Percentiles rank a stretch among this genome's conserved stretches.
Conservation (phyloP, 371 early-diverging fungal genomes). For the Lichtheimia hyalospora region DNA sequence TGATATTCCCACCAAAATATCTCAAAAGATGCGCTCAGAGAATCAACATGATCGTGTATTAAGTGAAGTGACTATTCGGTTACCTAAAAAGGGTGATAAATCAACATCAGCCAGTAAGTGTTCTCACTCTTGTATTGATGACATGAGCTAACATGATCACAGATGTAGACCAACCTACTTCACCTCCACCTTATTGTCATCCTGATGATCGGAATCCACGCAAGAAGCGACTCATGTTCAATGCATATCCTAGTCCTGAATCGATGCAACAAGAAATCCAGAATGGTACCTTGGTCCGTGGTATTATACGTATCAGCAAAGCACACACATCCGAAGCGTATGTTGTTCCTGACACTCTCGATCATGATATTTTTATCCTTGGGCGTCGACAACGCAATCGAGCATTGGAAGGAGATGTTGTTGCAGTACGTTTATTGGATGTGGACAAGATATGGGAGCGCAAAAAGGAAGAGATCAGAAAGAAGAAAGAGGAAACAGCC, state of each 20-base stretch:
- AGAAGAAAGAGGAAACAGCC: constrained; percentile 23
- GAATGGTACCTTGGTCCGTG: constrained; percentile 27
- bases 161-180: too few relatives aligned
- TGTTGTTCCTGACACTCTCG: constrained; percentile 48
- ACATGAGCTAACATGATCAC: too few relatives aligned
- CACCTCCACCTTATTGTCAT: constrained; percentile 22
- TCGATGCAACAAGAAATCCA: constrained; percentile 14
- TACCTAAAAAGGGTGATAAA: too few relatives aligned
- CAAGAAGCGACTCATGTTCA: constrained; percentile 16
- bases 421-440: constrained; percentile 59
- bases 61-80: too few relatives aligned
- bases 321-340: constrained; percentile 66
- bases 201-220: constrained; percentile 24
- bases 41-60: too few relatives aligned
- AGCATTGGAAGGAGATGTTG: constrained; percentile 77
- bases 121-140: too few relatives aligned
- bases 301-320: constrained; percentile 68
- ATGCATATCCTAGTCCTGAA: constrained; percentile 23
- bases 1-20: too few relatives aligned
- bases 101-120: too few relatives aligned
- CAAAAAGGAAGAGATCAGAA: constrained; percentile 20
- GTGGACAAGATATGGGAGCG: constrained; percentile 39
- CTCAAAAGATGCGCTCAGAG: too few relatives aligned
- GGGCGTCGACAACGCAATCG: constrained; percentile 68
- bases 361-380: constrained; percentile 57